Evolutionary conservation across 371 early-diverging fungal species (phyloP).

Genomic region (Mucor circinelloides): DNA sequence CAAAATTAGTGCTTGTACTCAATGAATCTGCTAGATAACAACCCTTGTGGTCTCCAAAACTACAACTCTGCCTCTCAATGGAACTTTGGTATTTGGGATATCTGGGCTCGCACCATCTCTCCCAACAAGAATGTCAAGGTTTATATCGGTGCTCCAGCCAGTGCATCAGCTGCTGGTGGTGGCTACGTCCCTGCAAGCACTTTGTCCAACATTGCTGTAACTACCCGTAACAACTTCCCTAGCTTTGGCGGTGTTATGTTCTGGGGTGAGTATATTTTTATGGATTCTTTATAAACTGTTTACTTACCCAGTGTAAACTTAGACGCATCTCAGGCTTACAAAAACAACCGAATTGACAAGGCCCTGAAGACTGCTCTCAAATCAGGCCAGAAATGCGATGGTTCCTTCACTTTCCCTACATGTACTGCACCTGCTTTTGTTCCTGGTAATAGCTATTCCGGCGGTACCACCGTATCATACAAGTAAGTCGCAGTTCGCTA

Average conservation of each 20-base stretch:
- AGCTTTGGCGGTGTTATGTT: constrained; percentile 71
- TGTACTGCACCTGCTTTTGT: constrained; percentile 46
- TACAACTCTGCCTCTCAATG: constrained; percentile 45
- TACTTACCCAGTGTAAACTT: background rate
- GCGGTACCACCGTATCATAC: constrained; percentile 50
- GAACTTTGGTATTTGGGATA: constrained; percentile 65
- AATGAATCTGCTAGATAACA: constrained; percentile 53
- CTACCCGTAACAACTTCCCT: constrained; percentile 35
- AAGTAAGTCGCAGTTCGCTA: constrained; percentile 30
- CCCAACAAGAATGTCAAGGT: constrained; percentile 63
- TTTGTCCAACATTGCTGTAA: constrained; percentile 26
- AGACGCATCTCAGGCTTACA: constrained; percentile 53
- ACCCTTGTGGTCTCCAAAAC: constrained; percentile 66
- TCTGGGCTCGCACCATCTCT: constrained; percentile 61
- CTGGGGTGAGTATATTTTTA: constrained; percentile 45
- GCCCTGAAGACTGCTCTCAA: constrained; percentile 27
- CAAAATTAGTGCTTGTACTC: background rate
- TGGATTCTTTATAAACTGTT: background rate
- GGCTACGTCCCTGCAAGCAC: constrained; percentile 51
- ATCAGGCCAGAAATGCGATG: constrained; percentile 26
- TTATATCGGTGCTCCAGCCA: constrained; percentile 65
- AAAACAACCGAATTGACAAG: constrained; percentile 33
- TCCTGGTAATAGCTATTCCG: constrained; percentile 37
- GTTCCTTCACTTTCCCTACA: constrained; percentile 23
- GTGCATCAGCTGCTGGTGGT: constrained; percentile 55